Percentiles rank a stretch among this genome's conserved stretches.
These are phyloP conservation scores for Sporobolomyces phaffii DNA, from an alignment of 768 basidiomycete species.

Conservation along the genomic window DNA sequence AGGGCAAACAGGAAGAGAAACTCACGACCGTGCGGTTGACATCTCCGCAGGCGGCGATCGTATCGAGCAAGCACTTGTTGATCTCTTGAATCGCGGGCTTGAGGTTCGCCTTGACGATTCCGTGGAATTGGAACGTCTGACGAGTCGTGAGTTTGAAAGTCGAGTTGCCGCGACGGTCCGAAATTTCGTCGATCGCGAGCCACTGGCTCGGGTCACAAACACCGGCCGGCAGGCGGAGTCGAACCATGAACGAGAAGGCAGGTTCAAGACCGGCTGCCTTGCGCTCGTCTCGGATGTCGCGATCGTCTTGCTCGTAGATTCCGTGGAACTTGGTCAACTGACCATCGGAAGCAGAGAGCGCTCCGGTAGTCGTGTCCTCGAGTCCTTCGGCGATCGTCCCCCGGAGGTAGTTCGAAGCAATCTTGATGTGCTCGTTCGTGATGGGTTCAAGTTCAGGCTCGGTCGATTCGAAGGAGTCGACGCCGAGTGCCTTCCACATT, in stretches of 20 bases:
- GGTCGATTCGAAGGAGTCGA: constrained; percentile 75
- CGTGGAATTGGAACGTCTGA: constrained; percentile 99
- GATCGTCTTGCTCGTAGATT: constrained; percentile 93
- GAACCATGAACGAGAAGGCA: constrained; percentile 97
- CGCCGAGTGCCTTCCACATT: constrained; percentile 89
- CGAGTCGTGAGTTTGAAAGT: constrained; percentile 97
- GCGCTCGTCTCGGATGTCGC: constrained; percentile 95
- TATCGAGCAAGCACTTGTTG: constrained; percentile 82
- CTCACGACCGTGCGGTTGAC: constrained; percentile 61
- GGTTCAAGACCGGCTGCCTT: constrained; percentile 87
- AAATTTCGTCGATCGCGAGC: constrained; percentile 90
- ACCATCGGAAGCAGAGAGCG: constrained; percentile 80
- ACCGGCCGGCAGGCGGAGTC: constrained; percentile 90
- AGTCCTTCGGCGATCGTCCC: constrained; percentile 93
- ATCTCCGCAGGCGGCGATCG: constrained; percentile 95
- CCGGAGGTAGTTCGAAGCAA: constrained; percentile 82
- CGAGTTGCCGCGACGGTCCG: constrained; percentile 87
- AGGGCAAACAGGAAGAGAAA: not conserved
- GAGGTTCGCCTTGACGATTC: constrained; percentile 92
- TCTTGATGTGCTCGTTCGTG: constrained; percentile 99
- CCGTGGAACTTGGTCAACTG: constrained; percentile 98
- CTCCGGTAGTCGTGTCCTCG: constrained; percentile 74
- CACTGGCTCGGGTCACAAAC: constrained; percentile 88
- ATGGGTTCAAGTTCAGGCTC: constrained; percentile 95
- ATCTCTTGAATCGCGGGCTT: constrained; percentile 96